A percentile compares a stretch with the other conserved stretches of the same genome.
Evolutionary conservation across 2,329 filamentous ascomycete genomes (phyloP).

Genomic region (Thelonectria olida): DNA sequence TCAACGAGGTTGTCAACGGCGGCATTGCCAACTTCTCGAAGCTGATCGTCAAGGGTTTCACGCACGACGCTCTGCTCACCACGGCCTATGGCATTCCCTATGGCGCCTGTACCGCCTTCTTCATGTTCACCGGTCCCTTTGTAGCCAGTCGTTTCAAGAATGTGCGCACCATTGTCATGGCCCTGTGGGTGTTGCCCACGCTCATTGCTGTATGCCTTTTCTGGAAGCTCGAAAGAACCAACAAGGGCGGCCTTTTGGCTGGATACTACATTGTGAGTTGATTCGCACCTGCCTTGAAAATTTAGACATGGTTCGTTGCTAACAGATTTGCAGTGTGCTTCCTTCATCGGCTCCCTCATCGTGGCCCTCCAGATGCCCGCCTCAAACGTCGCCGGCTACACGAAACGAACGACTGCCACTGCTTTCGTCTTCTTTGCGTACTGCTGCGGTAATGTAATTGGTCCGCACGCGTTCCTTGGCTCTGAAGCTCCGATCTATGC

Average conservation of each 20-base stretch:
- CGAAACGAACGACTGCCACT: too few species aligned
- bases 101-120: slow-evolving; percentile 63
- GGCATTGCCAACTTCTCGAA: slow-evolving; percentile 66
- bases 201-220: slow-evolving; percentile 58
- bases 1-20: slow-evolving; percentile 64
- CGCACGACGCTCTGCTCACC: slow-evolving; percentile 47
- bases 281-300: fast-evolving
- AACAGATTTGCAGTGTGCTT: slow-evolving; percentile 42
- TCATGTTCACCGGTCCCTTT: slow-evolving; percentile 61
- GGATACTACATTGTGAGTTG: slow-evolving; percentile 59
- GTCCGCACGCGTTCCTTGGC: slow-evolving; percentile 56
- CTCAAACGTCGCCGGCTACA: too few species aligned
- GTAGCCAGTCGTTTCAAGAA: slow-evolving; percentile 61
- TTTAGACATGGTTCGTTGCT: neutral
- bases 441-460: too few species aligned
- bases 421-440: too few species aligned
- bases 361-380: neutral
- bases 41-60: slow-evolving; percentile 61
- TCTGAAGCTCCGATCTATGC: slow-evolving; percentile 58
- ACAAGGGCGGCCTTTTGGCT: slow-evolving; percentile 58
- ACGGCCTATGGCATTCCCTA: slow-evolving; percentile 64
- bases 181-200: slow-evolving; percentile 60
- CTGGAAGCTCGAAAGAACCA: slow-evolving; percentile 56
- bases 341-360: slow-evolving; percentile 63
- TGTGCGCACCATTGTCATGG: slow-evolving; percentile 61